Evolutionary conservation across 164 flowering plant species (phyloP), one percentile per base, ranked within the genome.

Genomic region (Nymphaea thermarum): DNA sequence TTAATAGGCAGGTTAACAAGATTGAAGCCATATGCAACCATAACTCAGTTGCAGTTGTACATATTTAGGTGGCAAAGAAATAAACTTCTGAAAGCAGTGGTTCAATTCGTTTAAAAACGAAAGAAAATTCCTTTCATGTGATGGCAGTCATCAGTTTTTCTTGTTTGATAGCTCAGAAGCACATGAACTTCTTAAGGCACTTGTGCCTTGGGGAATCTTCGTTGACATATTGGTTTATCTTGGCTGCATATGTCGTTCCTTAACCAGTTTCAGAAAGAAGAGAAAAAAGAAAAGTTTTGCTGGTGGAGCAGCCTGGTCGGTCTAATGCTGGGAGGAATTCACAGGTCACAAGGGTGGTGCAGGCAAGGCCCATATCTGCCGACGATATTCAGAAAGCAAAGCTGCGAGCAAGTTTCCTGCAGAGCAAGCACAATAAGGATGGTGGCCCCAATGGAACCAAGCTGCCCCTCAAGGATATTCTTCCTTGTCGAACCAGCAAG

Each of bases 331-430:
- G 77, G 41, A 82, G 89, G 74, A 82, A 77, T 73, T 67, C 66
- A 8, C 97, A 81, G 79, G 78, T 72, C 42, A 42, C 77, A 17
- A 88, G 79, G 80, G 72, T 81, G 42, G 76, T 70, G 2, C 90
- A 84, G 73, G 79, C 87, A 62, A 97, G 98, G 43, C 99, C 99
- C 43, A 83, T 95, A 82, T 90, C 99, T 43, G 86, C 94, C 51
- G 99, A 95, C 80, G 99, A 95, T 74, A 95, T 95, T 63, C 93
- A 92, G 67, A 95, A 95, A 72, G 99, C 99, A 63, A 95, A 95
- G 78, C 73, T 89, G 91, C 94, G 96, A 36, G 98, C 94, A 18
- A 79, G 71, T 8, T 86, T 82, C 78, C 82, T 87, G 98, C 88
- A 87, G 78, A 82, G 79, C 78, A 92, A 92, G 74, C 75, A 88